Base-by-base conservation (phyloP, 371 early-diverging fungal genomes). In the Gilbertella persicaria region DNA sequence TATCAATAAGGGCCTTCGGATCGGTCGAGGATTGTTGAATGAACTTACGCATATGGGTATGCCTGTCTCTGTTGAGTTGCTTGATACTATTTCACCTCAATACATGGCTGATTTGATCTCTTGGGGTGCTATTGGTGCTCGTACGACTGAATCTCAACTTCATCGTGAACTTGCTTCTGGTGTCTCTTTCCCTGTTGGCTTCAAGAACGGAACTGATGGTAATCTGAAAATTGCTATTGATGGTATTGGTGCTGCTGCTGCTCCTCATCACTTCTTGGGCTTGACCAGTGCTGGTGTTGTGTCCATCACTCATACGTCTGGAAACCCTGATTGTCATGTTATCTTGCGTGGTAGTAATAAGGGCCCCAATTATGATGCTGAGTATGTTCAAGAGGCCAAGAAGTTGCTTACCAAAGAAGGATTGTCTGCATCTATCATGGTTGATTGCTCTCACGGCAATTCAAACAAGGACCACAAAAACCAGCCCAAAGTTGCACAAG, bases 151-250 rank as follows among this genome's bases (percentile, higher is more conserved):
- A 66, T 90, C 91, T 30, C 93, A 93, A 66, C 82, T 96, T 25
- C 97, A 97, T 66, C 84, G 97, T 46, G 97, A 97, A 71, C 79
- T 97, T 23, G 92, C 96, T 21, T 89, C 90, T n/a, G 97, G 97
- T 17, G 80, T 93, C 3, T 94, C 95, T 20, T 89, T 92, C 55
- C 94, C 97, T 5, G 91, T 97, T 25, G 97, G 97, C 5, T 96
- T 96, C 82, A 97, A 96, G 70, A 95, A 95, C 66, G 96, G 96
- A 12, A 85, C 88, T 0, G 94, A 96, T 55, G 97, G 97, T 40
- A 93, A 88, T 56, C 80, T 92, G 19, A 60, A 66, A 10, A 83
- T 97, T 26, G 96, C 96, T 8, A 64, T 94, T 23, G 96, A 97
- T 64, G 97, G 93, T 28, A 93, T 97, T 58, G 80, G 87, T 25